phyloP scores from a whole-genome alignment of 257 asterid species.

The Solanum sparsipilum region DNA sequence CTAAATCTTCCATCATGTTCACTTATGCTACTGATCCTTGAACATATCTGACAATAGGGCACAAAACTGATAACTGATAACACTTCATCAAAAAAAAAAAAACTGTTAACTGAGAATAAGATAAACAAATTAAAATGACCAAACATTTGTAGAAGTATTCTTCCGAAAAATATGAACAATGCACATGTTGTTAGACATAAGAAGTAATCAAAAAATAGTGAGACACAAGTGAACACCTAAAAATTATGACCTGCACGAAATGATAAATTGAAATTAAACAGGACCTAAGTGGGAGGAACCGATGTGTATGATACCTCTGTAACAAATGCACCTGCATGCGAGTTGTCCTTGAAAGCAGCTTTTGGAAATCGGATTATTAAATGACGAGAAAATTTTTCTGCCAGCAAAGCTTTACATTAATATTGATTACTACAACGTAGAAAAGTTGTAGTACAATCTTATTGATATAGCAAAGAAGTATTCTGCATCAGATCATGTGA shows the following conservation, averaged over 20 bases:
- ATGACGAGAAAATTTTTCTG: conserved; percentile 95
- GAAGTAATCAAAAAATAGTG: neutral
- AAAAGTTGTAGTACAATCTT: neutral
- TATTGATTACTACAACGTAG: neutral
- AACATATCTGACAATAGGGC: conserved; percentile 51
- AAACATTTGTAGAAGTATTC: neutral
- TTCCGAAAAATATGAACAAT: neutral
- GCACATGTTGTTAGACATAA: neutral
- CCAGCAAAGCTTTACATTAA: conserved; percentile 4
- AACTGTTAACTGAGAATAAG: neutral
- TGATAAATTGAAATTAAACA: neutral
- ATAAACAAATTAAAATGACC: neutral
- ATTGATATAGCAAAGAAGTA: neutral
- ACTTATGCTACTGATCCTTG: conserved; percentile 51
- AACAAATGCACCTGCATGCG: conserved; percentile 86
- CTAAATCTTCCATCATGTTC: conserved; percentile 45
- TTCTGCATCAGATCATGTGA: neutral
- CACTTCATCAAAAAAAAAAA: neutral
- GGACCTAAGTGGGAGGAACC: neutral
- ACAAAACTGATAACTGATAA: neutral
- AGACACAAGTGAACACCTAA: neutral
- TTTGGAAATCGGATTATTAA: conserved; percentile 67
- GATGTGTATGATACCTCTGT: conserved; percentile 56
- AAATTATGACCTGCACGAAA: neutral
- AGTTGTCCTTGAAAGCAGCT: conserved; percentile 87